Base-by-base conservation (phyloP, 2,329 filamentous ascomycete genomes). In the Aspergillus sp. region DNA sequence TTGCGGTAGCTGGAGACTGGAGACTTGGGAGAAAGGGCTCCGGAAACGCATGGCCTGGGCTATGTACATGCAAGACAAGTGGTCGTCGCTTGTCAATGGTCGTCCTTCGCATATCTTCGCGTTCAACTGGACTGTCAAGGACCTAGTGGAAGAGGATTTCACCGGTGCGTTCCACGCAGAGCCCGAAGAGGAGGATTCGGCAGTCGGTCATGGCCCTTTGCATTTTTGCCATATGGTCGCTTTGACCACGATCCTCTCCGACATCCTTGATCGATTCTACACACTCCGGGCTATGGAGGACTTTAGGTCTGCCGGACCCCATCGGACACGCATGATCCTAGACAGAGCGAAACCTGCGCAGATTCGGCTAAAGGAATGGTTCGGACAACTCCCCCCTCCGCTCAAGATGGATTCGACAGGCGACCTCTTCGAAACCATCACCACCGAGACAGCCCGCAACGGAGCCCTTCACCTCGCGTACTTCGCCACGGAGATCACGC, bases 41-140 rank as follows among this genome's bases (percentile, higher is more conserved):
- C 73, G 88, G 39, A 91, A 89, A 55, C 75, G 88, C 30, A 72
- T 94, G 26, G 86, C 85, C 1, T 94, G 88, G 86, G 86, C 84
- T 2, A 61, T 93, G 31, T 93, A 91, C 55, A 89, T 93, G 80
- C 86, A 94, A 61, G 88, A 95, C 60, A 93, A 84, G 57, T 93
- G 86, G 86, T 84, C 82, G 11, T 80, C 86, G 2, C 67, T 93
- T 13, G 79, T 91, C 15, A 83, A 93, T 50, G 86, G 86, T 7
- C 78, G 86, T 8, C 86, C 86, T 1, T 91, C 85, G 4, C 86
- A 93, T 44, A 77, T 80, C 35, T 73, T 74, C 41, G 59, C 68
- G 12, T 64, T 69, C 13, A 77, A 93, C 56, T 93, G 86, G 86
- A 85, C 80, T 2, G 85, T 93, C 4, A 53, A 56, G 37, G 59